Percentiles rank a stretch among this genome's conserved stretches.
Evolutionary conservation across 768 basidiomycete genomes (phyloP).

Genomic region (Kwoniella europaea): DNA sequence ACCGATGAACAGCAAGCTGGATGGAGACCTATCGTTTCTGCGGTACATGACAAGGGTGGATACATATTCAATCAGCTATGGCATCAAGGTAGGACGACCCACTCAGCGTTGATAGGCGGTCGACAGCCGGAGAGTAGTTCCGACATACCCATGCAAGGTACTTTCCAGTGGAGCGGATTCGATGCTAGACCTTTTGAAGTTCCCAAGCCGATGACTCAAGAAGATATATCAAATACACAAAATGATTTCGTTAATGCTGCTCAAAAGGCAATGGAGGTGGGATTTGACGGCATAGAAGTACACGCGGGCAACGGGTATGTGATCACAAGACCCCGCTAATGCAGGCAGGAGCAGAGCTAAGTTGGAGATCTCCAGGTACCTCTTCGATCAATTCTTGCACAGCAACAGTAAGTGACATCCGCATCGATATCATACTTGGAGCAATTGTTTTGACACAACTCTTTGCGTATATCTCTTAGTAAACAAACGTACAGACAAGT

Average conservation of each 20-base stretch:
- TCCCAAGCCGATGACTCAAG: conserved; percentile 40
- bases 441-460: not conserved
- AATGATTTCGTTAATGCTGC: conserved; percentile 61
- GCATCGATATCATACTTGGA: too few relatives aligned
- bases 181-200: conserved; percentile 19
- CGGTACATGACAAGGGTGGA: conserved; percentile 26
- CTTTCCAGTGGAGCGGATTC: conserved; percentile 11
- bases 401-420: conserved; percentile 23
- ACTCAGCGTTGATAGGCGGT: conserved; percentile 6
- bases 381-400: conserved; percentile 48
- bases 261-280: conserved; percentile 63
- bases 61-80: conserved; percentile 29
- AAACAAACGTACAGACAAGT: conserved; percentile 59
- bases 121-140: conserved; percentile 17
- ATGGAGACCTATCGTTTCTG: conserved; percentile 21
- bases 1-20: conserved; percentile 27
- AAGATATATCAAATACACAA: conserved; percentile 40
- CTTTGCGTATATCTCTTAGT: conserved; percentile 38
- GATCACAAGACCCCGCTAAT: too few relatives aligned
- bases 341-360: not conserved
- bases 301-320: conserved; percentile 35
- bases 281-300: conserved; percentile 66
- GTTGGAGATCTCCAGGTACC: conserved; percentile 13
- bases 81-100: conserved; percentile 35
- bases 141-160: conserved; percentile 12